Conservation (phyloP, 176 grass and related monocot genomes). For the Zizania latifolia region DNA sequence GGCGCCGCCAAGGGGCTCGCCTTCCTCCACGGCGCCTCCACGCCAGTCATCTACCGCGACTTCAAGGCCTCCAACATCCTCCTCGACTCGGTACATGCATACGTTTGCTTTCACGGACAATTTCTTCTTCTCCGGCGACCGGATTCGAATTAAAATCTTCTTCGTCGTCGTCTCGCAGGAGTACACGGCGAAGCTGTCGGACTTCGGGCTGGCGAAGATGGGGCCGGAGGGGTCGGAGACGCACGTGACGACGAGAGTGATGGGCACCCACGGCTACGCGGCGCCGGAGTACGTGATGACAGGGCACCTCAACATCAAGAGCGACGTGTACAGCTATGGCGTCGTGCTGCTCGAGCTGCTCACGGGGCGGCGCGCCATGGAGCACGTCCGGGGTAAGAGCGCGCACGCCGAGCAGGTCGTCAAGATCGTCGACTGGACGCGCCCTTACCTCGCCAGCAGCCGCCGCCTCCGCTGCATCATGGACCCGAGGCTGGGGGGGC, state of each 20-base stretch:
- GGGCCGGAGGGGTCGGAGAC: constrained; percentile 83
- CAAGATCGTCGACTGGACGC: constrained; percentile 78
- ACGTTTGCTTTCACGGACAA: too few species aligned
- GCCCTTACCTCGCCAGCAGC: constrained; percentile 66
- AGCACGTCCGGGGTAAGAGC: constrained; percentile 39
- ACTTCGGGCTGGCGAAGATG: constrained; percentile 95
- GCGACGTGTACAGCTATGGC: constrained; percentile 91
- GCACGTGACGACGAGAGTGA: constrained; percentile 91
- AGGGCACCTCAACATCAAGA: constrained; percentile 76
- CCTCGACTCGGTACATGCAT: constrained; percentile 56
- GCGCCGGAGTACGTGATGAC: constrained; percentile 96
- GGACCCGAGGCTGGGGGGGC: constrained; percentile 49
- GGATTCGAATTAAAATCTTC: too few species aligned
- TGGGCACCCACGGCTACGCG: constrained; percentile 95
- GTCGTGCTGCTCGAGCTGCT: constrained; percentile 88
- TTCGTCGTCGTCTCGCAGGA: too few species aligned
- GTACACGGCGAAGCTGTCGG: constrained; percentile 83
- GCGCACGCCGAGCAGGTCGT: constrained; percentile 39
- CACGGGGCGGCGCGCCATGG: constrained; percentile 77
- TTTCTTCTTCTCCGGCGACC: too few species aligned
- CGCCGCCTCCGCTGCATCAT: constrained; percentile 71
- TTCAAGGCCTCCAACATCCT: constrained; percentile 98
- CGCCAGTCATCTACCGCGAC: constrained; percentile 84
- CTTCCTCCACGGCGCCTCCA: constrained; percentile 67
- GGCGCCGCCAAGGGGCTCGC: constrained; percentile 87